A percentile compares a stretch with the other conserved stretches of the same genome.
phyloP scores from a whole-genome alignment of 1,284 basidiomycete genomes.

The Boletus hoseneyae region DNA sequence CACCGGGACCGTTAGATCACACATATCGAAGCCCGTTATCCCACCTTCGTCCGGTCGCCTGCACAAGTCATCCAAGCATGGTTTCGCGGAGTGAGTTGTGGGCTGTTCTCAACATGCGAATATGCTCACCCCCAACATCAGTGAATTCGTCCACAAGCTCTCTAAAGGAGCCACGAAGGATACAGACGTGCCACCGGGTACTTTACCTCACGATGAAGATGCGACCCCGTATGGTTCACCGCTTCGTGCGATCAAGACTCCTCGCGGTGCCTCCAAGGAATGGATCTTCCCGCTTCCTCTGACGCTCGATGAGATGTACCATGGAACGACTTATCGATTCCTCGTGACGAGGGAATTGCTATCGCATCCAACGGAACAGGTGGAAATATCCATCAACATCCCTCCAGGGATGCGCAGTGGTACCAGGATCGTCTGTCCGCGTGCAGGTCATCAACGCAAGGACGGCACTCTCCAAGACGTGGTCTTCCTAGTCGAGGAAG shows the following conservation, averaged over 20 bases:
- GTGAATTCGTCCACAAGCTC: conserved; percentile 29
- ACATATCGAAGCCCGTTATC: conserved; percentile 25
- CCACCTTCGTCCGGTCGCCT: conserved; percentile 25
- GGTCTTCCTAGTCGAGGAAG: conserved; percentile 77
- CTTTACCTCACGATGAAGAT: conserved; percentile 32
- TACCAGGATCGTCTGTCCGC: conserved; percentile 75
- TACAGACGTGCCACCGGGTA: conserved; percentile 6
- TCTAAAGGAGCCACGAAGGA: conserved; percentile 17
- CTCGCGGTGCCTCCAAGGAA: conserved; percentile 37
- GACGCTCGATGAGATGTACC: conserved; percentile 83
- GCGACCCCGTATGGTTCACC: conserved; percentile 33
- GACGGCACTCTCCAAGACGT: conserved; percentile 73
- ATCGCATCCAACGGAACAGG: conserved; percentile 63
- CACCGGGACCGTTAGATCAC: conserved; percentile 12
- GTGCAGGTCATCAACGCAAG: conserved; percentile 74
- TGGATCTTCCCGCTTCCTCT: conserved; percentile 72
- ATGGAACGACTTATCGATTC: conserved; percentile 76
- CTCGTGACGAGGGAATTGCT: conserved; percentile 71
- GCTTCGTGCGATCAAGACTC: conserved; percentile 37
- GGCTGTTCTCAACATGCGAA: neutral
- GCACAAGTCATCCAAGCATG: conserved; percentile 22
- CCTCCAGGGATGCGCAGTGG: conserved; percentile 70
- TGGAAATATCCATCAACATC: conserved; percentile 72
- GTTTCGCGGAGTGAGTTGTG: conserved; percentile 29
- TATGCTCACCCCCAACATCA: conserved; percentile 14